These are phyloP conservation scores for Theobroma grandiflorum DNA, from an alignment of 441 rosid species.

Conservation along the genomic window DNA sequence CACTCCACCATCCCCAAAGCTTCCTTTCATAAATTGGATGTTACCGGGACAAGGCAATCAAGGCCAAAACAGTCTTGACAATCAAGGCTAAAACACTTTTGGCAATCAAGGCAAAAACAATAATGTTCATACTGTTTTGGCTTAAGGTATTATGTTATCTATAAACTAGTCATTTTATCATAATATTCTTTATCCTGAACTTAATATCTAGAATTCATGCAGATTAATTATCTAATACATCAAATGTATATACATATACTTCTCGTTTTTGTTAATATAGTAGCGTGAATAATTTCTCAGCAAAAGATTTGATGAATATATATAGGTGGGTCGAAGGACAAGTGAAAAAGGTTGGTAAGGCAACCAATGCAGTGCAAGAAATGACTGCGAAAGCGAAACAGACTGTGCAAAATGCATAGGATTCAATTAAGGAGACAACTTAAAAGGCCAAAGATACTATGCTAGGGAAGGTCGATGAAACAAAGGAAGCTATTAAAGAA, in stretches of 20 bases:
- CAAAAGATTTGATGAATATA: not conserved
- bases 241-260: too few species aligned
- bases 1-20: not conserved
- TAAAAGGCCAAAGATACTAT: constrained; percentile 35
- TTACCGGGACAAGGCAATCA: not conserved
- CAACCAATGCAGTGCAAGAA: constrained; percentile 17
- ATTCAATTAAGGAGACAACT: constrained; percentile 36
- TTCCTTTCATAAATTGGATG: not conserved
- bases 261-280: not conserved
- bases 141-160: too few species aligned
- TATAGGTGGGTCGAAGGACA: constrained; percentile 24
- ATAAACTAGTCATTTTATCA: too few species aligned
- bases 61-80: too few species aligned
- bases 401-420: constrained; percentile 30
- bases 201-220: too few species aligned
- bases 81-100: too few species aligned
- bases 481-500: constrained; percentile 27
- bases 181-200: too few species aligned
- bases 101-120: too few species aligned
- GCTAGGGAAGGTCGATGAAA: constrained; percentile 30
- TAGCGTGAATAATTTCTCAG: not conserved
- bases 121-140: too few species aligned
- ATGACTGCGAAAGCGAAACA: constrained; percentile 38
- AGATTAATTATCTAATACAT: too few species aligned
- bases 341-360: constrained; percentile 18